Base-by-base conservation (phyloP, 176 grass and related monocot species). In the Aegilops longissima region DNA sequence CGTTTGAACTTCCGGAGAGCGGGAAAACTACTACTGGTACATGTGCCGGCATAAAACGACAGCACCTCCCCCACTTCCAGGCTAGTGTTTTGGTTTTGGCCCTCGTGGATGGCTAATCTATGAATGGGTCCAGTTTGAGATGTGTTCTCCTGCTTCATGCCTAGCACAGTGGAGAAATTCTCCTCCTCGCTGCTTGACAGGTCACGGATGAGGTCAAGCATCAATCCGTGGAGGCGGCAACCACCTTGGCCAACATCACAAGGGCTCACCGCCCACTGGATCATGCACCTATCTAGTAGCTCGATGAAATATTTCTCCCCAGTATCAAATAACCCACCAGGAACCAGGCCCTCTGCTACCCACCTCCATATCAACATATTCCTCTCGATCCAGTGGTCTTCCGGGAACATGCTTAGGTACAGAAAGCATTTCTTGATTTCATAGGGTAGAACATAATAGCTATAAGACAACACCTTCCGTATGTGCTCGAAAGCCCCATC, bases 21-120 rank as follows among this genome's bases (percentile, higher is more conserved):
- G 0, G 65, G 65, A 0, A 67, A 8, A 6, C 13, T 4, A 33
- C 12, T 17, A 0, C 65, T 6, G 3, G 27, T 0, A 1, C 29
- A 67, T 0, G 0, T 7, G 27, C 5, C 7, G 12, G 27, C 65
- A 67, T 17, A 67, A 0, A 67, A 5, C 3, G 65, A 67, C 65
- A 67, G 0, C 29, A 33, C 65, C 29, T 31, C 27, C 29, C 14
- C 14, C 6, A 67, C 29, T 67, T 33, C 13, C 5, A 67, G 12
- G 12, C 27, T 66, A 30, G 0, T 66, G 27, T 5, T 16, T 16
- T 66, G 5, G 16, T 2, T 31, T 33, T 7, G 5, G 40, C 40
- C 3, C 3, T 17, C 0, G 5, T 67, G 65, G 65, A 67, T 67
- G 65, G 29, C 65, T 67, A 67, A 33, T 67, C 65, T 67, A 7